Evolutionary conservation across 2,329 filamentous ascomycete genomes (phyloP).

Genomic region (Penicillium freii): DNA sequence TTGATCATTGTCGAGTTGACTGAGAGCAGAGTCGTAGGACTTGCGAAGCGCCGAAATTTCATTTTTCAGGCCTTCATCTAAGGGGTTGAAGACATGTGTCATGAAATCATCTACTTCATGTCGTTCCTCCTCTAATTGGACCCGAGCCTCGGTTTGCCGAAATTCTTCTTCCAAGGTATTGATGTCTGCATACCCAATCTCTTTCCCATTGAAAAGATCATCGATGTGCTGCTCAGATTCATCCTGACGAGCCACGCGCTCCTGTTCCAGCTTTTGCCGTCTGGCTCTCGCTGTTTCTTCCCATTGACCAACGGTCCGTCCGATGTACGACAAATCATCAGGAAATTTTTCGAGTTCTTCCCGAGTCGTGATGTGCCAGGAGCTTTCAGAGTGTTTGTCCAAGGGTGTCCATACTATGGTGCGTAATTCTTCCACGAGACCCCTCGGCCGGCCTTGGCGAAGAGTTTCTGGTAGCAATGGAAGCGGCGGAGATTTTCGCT

Average conservation of each 20-base stretch:
- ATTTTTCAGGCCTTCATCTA: conserved; percentile 49
- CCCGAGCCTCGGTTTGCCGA: conserved; percentile 51
- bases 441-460: conserved; percentile 27
- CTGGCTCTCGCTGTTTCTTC: conserved; percentile 46
- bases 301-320: conserved; percentile 45
- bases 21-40: conserved; percentile 46
- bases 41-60: conserved; percentile 52
- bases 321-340: conserved; percentile 47
- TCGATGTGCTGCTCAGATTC: conserved; percentile 55
- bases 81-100: conserved; percentile 49
- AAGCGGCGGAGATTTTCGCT: conserved; percentile 26
- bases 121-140: conserved; percentile 54
- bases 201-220: conserved; percentile 54
- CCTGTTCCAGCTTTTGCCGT: conserved; percentile 48
- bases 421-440: conserved; percentile 36
- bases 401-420: conserved; percentile 36
- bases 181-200: conserved; percentile 59
- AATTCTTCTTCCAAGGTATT: conserved; percentile 55
- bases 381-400: conserved; percentile 34
- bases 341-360: conserved; percentile 37
- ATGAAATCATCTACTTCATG: conserved; percentile 53
- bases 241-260: conserved; percentile 51
- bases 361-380: conserved; percentile 33
- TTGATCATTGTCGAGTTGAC: conserved; percentile 43
- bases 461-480: conserved; percentile 35